phyloP scores from a whole-genome alignment of 176 grass and related monocot species.

The Oryza meridionalis region DNA sequence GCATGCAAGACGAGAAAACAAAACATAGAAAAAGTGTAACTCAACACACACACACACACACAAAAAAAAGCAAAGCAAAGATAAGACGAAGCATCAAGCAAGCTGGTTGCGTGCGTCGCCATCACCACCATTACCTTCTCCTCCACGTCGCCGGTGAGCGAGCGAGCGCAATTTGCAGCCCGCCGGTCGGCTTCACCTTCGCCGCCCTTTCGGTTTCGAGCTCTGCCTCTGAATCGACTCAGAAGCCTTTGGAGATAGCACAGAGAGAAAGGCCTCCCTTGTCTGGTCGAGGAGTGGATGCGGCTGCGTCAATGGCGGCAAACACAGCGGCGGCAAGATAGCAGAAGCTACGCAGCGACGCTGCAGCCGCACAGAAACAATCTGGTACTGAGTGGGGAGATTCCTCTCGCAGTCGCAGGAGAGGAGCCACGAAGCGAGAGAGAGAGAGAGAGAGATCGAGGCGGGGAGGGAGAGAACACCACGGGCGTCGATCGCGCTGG shows the following conservation, averaged over 20 bases:
- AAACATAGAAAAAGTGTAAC: not conserved
- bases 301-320: no score
- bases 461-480: not conserved
- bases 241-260: not conserved
- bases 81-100: conserved; percentile 8
- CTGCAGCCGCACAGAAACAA: not conserved
- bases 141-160: conserved; percentile 9
- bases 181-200: not conserved
- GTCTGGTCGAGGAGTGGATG: not conserved
- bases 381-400: not conserved
- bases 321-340: not conserved
- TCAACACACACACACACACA: no score
- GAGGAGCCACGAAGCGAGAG: not conserved
- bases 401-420: conserved; percentile 1
- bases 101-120: not conserved
- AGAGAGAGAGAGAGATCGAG: not conserved
- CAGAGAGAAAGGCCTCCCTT: not conserved
- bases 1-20: not conserved
- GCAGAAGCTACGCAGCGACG: not conserved
- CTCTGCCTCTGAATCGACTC: not conserved
- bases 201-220: not conserved
- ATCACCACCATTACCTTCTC: not conserved
- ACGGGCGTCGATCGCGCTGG: not conserved
- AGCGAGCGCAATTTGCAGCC: not conserved
- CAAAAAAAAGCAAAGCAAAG: not conserved